Evolutionary conservation across 73 alveolate genomes (phyloP).

Genomic region (Diophrys appendiculata): DNA sequence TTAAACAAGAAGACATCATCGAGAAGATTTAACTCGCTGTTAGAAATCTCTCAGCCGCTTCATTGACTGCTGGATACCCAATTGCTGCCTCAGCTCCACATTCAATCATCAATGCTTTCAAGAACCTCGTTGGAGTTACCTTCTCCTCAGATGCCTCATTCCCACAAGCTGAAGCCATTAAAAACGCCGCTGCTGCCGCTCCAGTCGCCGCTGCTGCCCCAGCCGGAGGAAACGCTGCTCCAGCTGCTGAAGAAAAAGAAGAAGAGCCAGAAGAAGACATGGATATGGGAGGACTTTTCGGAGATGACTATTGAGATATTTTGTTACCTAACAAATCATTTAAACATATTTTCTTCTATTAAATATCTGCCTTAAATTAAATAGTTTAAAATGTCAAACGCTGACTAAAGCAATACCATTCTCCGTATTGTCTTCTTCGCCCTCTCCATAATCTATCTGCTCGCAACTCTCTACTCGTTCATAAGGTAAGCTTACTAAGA

Average conservation of each 20-base stretch:
- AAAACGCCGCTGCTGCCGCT: slow-evolving; percentile 61
- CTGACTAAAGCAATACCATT: neutral
- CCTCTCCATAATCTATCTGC: slow-evolving; percentile 21
- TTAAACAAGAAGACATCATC: slow-evolving; percentile 81
- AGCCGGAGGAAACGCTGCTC: slow-evolving; percentile 53
- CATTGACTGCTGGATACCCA: slow-evolving; percentile 89
- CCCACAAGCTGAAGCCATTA: slow-evolving; percentile 61
- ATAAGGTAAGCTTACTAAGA: neutral
- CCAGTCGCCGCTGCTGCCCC: slow-evolving; percentile 67
- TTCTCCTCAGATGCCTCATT: slow-evolving; percentile 83
- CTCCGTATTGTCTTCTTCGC: slow-evolving; percentile 25
- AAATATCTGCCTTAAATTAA: neutral
- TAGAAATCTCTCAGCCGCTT: slow-evolving; percentile 84
- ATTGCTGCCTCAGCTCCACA: slow-evolving; percentile 97
- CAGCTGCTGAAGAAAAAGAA: slow-evolving; percentile 68
- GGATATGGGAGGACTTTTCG: slow-evolving; percentile 94
- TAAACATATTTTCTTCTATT: neutral
- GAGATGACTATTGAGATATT: slow-evolving; percentile 58
- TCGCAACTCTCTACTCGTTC: slow-evolving; percentile 24
- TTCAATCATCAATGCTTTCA: slow-evolving; percentile 93
- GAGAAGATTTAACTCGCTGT: slow-evolving; percentile 72
- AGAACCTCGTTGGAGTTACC: slow-evolving; percentile 94
- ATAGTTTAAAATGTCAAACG: too few relatives aligned
- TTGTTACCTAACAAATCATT: neutral
- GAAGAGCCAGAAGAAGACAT: slow-evolving; percentile 91